phyloP scores from a whole-genome alignment of 306 rosid genomes.

The Castanea mollissima region DNA sequence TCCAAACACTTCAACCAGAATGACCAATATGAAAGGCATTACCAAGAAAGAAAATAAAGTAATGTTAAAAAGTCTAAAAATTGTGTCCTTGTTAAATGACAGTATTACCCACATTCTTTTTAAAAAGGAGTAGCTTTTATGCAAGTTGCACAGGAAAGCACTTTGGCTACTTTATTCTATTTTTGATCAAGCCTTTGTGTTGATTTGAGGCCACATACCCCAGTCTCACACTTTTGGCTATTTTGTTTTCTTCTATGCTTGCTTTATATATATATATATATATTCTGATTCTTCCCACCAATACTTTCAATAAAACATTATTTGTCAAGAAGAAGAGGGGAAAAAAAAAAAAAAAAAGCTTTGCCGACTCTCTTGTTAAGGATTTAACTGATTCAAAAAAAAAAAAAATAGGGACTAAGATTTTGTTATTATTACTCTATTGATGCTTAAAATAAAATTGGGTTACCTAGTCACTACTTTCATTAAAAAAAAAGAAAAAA shows the following conservation, averaged over 20 bases:
- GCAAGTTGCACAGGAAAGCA: slow-evolving; percentile 49
- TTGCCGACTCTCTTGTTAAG: no score
- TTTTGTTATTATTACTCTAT: no score
- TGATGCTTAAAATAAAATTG: background rate
- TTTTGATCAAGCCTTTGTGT: slow-evolving; percentile 16
- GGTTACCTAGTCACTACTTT: no score
- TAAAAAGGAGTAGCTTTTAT: slow-evolving; percentile 26
- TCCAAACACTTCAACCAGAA: background rate
- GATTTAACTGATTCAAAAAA: no score
- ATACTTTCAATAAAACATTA: background rate
- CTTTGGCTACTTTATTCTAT: slow-evolving; percentile 39
- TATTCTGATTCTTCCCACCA: slow-evolving; percentile 17
- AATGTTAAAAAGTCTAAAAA: background rate
- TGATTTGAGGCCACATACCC: slow-evolving; percentile 38
- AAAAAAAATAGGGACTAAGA: no score
- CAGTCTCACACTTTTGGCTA: slow-evolving; percentile 6
- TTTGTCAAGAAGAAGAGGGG: no score
- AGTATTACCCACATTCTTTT: slow-evolving; percentile 34
- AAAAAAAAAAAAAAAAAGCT: no score
- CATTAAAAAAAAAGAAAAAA: no score
- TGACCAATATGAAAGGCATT: background rate
- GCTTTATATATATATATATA: background rate
- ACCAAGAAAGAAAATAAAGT: background rate
- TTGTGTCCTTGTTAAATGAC: slow-evolving; percentile 15
- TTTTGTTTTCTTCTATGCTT: slow-evolving; percentile 8